Percentiles rank a stretch among this genome's conserved stretches.
Evolutionary conservation across 345 rosid genomes (phyloP).

Genomic region (Citrus inodora): DNA sequence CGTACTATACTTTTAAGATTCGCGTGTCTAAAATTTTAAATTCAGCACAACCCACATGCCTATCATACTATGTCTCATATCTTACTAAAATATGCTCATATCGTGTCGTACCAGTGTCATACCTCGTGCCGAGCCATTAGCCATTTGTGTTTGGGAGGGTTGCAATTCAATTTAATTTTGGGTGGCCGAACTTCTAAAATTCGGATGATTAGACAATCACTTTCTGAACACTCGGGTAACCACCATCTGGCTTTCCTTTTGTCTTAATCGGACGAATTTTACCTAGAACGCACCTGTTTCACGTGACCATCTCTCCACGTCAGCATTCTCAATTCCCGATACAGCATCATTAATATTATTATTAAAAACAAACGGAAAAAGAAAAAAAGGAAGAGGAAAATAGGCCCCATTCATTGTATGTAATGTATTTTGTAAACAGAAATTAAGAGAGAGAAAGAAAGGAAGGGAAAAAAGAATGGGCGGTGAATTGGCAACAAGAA

Average conservation of each 20-base stretch:
- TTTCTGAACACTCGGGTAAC: too few species aligned
- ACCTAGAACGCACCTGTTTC: conserved; percentile 1
- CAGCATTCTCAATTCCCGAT: not conserved
- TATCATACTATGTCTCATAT: fast-evolving
- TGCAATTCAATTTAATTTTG: too few species aligned
- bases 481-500: conserved; percentile 47
- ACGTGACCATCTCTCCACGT: conserved; percentile 25
- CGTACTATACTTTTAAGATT: fast-evolving
- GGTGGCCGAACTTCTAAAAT: too few species aligned
- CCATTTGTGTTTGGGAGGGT: too few species aligned
- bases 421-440: not conserved
- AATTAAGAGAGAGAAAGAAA: conserved; percentile 11
- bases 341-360: not conserved
- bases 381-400: conserved; percentile 9
- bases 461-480: conserved; percentile 25
- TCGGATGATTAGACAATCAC: too few species aligned
- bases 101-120: fast-evolving
- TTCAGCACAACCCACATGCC: fast-evolving
- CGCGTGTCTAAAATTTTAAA: fast-evolving
- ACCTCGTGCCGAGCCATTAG: fast-evolving
- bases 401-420: too few species aligned
- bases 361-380: conserved; percentile 1
- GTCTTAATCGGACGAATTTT: not conserved
- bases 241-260: not conserved
- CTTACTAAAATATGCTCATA: too few species aligned